Evolutionary conservation across 768 basidiomycete species (phyloP), one percentile per base, ranked within the genome.

Genomic region (Phaffia australis): DNA sequence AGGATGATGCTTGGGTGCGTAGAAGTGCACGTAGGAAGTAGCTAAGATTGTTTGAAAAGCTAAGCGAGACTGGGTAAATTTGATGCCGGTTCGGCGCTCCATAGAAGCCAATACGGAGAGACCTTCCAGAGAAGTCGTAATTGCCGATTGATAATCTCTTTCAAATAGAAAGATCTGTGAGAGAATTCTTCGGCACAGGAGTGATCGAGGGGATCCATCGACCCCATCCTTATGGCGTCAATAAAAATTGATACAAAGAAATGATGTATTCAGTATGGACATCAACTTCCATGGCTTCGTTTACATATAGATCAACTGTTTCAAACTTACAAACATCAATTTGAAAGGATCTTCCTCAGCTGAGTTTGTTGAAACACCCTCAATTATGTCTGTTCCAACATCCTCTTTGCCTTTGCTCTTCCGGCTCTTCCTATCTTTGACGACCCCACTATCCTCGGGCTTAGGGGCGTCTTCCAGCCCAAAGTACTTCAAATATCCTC

Each of bases 1-100:
- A 15, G 78, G 71, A 73, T 98, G 94, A 71, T 97, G 87, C 71
- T 92, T 92, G 0, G 94, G 94, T 32, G 93, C 85, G 75, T 83
- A 89, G 58, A 87, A 80, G 72, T 95, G 87, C 3, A 90, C 87
- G 19, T 95, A 80, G 5, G 88, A 84, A 0, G 84, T 85, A 1
- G 84, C 86, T 16, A 94, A 80, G 5, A 80, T 79, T 15, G 84
- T 80, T 66, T 90, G 84, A 73, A 95, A 83, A 11, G 66, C 66
- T 0, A 67, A 56, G 3, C 49, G 21, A 15, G 66, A 62, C 59
- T 63, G 50, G 32, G 55, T 19, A 29, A 67, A 54, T 18, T 48
- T 21, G 19, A 59, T 47, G 18, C 67, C 67, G 15, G 60, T 59
- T 3, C 48, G 23, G 14, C 52, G 50, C 3, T 57, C 62, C 25